Evolutionary conservation across 208 protist species (phyloP), one percentile per base, ranked within the genome.

Genomic region (Endotrypanum monterogeii): DNA sequence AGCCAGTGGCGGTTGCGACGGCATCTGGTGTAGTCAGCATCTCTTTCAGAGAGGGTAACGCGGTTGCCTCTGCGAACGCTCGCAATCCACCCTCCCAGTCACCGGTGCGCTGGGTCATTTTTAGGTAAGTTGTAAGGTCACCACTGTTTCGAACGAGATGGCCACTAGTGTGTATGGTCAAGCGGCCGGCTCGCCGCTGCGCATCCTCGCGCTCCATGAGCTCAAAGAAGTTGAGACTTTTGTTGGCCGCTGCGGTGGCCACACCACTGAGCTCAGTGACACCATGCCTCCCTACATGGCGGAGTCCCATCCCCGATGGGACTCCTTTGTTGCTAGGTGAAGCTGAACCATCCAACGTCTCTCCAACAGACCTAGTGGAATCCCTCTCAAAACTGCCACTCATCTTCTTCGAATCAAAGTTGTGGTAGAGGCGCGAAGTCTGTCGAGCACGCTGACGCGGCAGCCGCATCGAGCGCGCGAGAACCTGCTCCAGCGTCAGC

Each of bases 391-490:
- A 25, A 37, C 62, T 51, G 62, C 62, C 62, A 30, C n/a, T 41
- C 11, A 32, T 23, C 23, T 7, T 25, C 14, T 23, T 44, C 1
- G 62, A 52, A 25, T 67, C 48, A 3, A 18, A 28, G 55, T 69
- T 39, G 2, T 61, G 51, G 37, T 72, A 88, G 23, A 88, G 71
- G 0, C 48, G 56, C 1, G 75, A 55, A 23, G 83, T 67, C 39
- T 76, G 56, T 51, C 72, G 75, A 30, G 80, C 71, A 35, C 82
- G 80, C 37, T 80, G 69, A 0, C 79, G 78, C 3, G 89, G 89
- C 37, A 95, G 82, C 39, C 90, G 87, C 90, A 97, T 94, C 7
- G 89, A 90, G 6, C 90, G 90, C 74, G 90, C 92, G 46, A 97
- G 80, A 44, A 97, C 92, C 78, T 97, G 92, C 74, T 94, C 89